Conservation (phyloP, 2,329 filamentous ascomycete genomes). For the Parastagonospora avenae region DNA sequence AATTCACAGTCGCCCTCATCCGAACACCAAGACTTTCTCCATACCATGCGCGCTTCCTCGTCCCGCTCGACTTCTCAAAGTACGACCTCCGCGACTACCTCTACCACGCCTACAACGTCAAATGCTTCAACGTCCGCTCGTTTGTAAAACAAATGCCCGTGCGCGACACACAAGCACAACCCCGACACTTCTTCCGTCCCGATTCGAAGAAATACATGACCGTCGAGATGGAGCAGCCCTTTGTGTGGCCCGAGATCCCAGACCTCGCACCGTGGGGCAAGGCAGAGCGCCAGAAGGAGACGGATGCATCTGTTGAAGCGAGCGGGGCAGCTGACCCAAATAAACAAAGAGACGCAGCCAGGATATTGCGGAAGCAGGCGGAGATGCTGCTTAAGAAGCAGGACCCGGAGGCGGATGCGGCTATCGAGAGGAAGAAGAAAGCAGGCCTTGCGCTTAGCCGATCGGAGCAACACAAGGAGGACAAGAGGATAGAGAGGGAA, state of each 20-base stretch:
- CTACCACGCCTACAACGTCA: conserved; percentile 80
- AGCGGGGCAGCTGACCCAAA: conserved; percentile 10
- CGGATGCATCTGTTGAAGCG: conserved; percentile 5
- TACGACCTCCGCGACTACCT: conserved; percentile 96
- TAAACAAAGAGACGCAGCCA: conserved; percentile 20
- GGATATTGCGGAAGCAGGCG: conserved; percentile 31
- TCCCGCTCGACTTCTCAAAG: conserved; percentile 92
- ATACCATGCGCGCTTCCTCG: conserved; percentile 85
- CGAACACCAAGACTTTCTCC: conserved; percentile 74
- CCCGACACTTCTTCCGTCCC: conserved; percentile 70
- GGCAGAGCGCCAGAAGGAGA: conserved; percentile 51
- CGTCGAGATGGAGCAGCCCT: conserved; percentile 83
- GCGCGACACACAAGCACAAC: conserved; percentile 56
- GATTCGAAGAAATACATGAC: conserved; percentile 88
- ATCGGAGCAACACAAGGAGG: conserved; percentile 13
- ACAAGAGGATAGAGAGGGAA: conserved; percentile 31
- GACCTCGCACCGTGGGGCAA: conserved; percentile 51
- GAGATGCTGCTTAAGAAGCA: conserved; percentile 29
- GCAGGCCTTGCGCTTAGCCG: conserved; percentile 6
- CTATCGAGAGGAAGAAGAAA: conserved; percentile 9
- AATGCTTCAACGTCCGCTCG: conserved; percentile 71
- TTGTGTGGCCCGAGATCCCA: conserved; percentile 81
- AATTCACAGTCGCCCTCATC: conserved; percentile 79
- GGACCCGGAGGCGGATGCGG: conserved; percentile 7
- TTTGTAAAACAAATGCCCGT: conserved; percentile 74